phyloP scores from a whole-genome alignment of 345 rosid genomes.

The Citropsis articulata region DNA sequence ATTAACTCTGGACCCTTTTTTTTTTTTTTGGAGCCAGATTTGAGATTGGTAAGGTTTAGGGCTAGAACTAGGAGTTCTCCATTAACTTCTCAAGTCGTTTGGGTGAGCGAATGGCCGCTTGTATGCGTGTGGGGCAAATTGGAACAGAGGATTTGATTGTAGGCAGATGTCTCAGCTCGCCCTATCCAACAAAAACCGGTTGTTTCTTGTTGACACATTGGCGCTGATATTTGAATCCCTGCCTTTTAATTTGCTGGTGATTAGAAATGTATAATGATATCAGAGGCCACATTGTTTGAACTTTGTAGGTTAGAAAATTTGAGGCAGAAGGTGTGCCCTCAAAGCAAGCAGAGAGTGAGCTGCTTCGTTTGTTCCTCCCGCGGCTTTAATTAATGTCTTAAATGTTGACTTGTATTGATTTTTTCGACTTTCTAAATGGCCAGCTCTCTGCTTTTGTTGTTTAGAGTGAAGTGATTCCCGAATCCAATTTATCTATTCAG shows the following conservation, averaged over 20 bases:
- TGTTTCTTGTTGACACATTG: slow-evolving; percentile 82
- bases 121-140: slow-evolving; percentile 40
- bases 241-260: too few species aligned
- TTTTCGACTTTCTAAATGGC: not conserved
- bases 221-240: slow-evolving; percentile 52
- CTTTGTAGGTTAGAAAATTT: slow-evolving; percentile 65
- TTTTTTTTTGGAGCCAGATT: not conserved
- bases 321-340: slow-evolving; percentile 85
- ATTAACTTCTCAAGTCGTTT: not conserved
- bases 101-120: slow-evolving; percentile 39
- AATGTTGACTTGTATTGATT: not conserved
- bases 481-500: slow-evolving; percentile 36
- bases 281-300: not conserved
- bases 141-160: slow-evolving; percentile 29
- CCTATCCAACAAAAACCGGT: slow-evolving; percentile 57
- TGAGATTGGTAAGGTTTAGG: slow-evolving; percentile 6
- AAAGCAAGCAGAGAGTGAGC: slow-evolving; percentile 83
- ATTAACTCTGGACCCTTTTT: too few species aligned
- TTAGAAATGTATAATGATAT: not conserved
- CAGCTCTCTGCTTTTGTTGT: not conserved
- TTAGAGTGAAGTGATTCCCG: slow-evolving; percentile 71
- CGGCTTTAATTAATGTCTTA: not conserved
- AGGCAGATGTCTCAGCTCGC: slow-evolving; percentile 59
- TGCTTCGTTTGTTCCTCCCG: not conserved
- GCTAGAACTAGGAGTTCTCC: not conserved